Evolutionary conservation across 2,329 filamentous ascomycete genomes (phyloP).

Genomic region (Fusarium robinianum): DNA sequence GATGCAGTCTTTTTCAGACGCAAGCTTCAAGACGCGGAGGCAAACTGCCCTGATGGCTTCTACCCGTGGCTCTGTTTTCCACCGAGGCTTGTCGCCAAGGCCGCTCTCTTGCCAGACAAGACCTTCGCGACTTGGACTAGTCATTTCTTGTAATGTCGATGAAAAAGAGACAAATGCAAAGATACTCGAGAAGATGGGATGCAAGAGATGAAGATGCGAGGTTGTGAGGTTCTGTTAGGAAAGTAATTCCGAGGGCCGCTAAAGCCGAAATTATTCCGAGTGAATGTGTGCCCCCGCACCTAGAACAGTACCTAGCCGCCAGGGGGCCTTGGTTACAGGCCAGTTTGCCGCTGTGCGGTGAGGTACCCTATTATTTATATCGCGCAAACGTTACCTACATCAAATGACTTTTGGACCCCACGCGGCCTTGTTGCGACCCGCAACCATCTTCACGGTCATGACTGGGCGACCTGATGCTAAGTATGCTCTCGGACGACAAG

Average conservation of each 20-base stretch:
- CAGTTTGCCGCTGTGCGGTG: too few relatives aligned
- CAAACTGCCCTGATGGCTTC: constrained; percentile 3
- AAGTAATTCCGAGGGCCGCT: background rate
- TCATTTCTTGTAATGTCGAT: background rate
- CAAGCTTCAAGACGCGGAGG: background rate
- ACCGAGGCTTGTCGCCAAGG: background rate
- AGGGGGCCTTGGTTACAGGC: too few relatives aligned
- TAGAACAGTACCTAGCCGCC: background rate
- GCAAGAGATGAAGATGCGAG: background rate
- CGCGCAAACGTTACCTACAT: too few relatives aligned
- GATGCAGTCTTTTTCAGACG: background rate
- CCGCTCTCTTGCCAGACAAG: background rate
- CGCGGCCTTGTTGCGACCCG: too few relatives aligned
- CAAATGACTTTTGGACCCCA: too few relatives aligned
- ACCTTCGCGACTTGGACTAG: background rate
- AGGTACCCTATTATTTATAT: too few relatives aligned
- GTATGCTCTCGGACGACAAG: too few relatives aligned
- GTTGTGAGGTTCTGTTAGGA: background rate
- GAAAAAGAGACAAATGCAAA: background rate
- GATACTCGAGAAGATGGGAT: background rate
- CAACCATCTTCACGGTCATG: too few relatives aligned
- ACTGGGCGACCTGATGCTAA: too few relatives aligned
- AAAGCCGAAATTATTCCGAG: background rate
- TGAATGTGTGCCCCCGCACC: background rate
- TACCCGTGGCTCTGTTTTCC: background rate